Evolutionary conservation across 139 green algal genomes (phyloP).

Genomic region (Pseudopediastrum boryanum): DNA sequence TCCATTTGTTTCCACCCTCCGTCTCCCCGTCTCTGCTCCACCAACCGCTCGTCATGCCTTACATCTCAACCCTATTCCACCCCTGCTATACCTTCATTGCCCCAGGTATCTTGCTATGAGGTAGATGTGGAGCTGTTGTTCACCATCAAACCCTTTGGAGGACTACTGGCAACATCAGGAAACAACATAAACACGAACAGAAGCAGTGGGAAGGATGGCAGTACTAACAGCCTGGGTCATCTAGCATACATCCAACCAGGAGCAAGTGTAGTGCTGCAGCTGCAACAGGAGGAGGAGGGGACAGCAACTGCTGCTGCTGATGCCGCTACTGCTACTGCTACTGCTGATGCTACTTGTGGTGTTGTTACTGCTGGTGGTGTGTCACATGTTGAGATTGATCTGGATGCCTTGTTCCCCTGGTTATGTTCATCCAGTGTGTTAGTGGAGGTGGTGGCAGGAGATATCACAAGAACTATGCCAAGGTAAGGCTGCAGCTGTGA

Average conservation of each 20-base stretch:
- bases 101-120: neutral
- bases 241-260: slow-evolving; percentile 2
- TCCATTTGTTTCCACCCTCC: too few relatives aligned
- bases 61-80: too few relatives aligned
- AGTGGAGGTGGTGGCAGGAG: slow-evolving; percentile 20
- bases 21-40: too few relatives aligned
- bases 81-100: too few relatives aligned
- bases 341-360: neutral
- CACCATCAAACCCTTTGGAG: slow-evolving; percentile 31
- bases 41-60: too few relatives aligned
- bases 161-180: neutral
- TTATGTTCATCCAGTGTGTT: neutral
- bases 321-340: neutral
- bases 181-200: neutral
- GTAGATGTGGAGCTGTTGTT: slow-evolving; percentile 41
- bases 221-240: neutral
- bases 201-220: neutral
- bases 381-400: slow-evolving; percentile 6
- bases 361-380: neutral
- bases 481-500: neutral
- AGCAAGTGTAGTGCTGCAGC: neutral
- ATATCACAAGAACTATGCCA: neutral
- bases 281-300: neutral
- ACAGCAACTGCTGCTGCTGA: neutral
- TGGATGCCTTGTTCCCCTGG: slow-evolving; percentile 1